These are phyloP conservation scores for Castanospermum australe DNA, from an alignment of 306 rosid species.

Conservation along the genomic window DNA sequence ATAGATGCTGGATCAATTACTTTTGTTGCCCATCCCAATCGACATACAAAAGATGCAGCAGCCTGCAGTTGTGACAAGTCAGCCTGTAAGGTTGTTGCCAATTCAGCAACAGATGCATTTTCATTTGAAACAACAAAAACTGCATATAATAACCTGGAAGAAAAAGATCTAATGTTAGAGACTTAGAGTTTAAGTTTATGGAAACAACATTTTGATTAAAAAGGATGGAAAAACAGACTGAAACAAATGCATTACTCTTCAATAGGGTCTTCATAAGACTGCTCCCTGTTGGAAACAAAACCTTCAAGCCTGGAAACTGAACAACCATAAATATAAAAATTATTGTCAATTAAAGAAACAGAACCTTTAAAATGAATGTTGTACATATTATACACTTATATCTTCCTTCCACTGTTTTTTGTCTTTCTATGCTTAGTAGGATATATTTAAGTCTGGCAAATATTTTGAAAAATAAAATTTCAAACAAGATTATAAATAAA, in stretches of 20 bases:
- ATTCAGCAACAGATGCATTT: slow-evolving; percentile 94
- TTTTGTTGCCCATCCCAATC: slow-evolving; percentile 98
- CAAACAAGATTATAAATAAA: no score
- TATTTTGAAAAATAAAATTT: no score
- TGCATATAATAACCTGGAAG: slow-evolving; percentile 86
- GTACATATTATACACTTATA: background rate
- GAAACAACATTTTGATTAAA: slow-evolving; percentile 25
- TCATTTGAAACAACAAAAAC: slow-evolving; percentile 99
- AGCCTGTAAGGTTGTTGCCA: slow-evolving; percentile 94
- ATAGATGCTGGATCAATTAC: slow-evolving; percentile 84
- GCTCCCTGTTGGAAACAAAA: slow-evolving; percentile 99
- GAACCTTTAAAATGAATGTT: background rate
- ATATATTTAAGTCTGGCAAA: no score
- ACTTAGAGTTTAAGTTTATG: background rate
- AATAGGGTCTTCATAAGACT: slow-evolving; percentile 97
- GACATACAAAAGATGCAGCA: slow-evolving; percentile 97
- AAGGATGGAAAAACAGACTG: background rate
- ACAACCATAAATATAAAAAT: slow-evolving; percentile 36
- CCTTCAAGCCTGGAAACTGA: slow-evolving; percentile 99
- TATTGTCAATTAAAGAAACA: background rate
- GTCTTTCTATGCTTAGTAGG: no score
- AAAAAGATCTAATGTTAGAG: slow-evolving; percentile 22
- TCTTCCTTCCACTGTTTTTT: no score
- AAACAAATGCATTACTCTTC: slow-evolving; percentile 83
- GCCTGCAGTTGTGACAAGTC: slow-evolving; percentile 92